phyloP scores from a whole-genome alignment of 192 early-diverging fungal species.

The Thamnidium elegans region DNA sequence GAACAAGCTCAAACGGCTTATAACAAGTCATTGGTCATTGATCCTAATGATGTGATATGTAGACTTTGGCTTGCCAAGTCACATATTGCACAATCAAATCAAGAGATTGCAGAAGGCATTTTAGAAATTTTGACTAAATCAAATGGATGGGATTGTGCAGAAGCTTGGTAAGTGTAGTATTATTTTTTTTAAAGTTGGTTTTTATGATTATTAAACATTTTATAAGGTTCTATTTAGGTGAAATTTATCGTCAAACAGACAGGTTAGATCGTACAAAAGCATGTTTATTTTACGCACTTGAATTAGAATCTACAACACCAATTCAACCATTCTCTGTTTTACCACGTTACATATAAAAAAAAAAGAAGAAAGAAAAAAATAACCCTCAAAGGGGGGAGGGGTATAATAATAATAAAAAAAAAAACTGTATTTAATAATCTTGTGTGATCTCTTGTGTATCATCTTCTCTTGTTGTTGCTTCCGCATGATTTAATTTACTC shows the following conservation, averaged over 20 bases:
- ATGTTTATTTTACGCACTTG: conserved; percentile 59
- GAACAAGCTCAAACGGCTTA: conserved; percentile 46
- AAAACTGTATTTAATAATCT: not conserved
- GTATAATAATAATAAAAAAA: not conserved
- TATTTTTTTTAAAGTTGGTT: not conserved
- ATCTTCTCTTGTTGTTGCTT: conserved; percentile 2
- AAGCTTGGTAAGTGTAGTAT: conserved; percentile 50
- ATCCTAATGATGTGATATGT: conserved; percentile 40
- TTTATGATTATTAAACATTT: not conserved
- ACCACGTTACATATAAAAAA: conserved; percentile 34
- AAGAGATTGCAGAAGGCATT: conserved; percentile 53
- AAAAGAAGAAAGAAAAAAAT: too few species aligned
- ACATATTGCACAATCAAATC: conserved; percentile 40
- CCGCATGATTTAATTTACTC: conserved; percentile 39
- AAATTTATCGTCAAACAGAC: conserved; percentile 43
- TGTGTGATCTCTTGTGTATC: not conserved
- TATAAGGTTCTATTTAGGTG: conserved; percentile 45
- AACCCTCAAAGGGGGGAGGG: not conserved
- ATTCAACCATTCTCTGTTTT: conserved; percentile 47
- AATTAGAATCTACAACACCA: conserved; percentile 52
- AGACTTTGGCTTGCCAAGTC: conserved; percentile 45
- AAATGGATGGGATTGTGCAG: conserved; percentile 60
- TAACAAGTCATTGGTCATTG: conserved; percentile 45
- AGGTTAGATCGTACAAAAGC: conserved; percentile 48
- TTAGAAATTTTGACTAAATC: conserved; percentile 48